These are phyloP conservation scores for Ramicandelaber brevisporus DNA, from an alignment of 192 early-diverging fungal species.

Conservation along the genomic window DNA sequence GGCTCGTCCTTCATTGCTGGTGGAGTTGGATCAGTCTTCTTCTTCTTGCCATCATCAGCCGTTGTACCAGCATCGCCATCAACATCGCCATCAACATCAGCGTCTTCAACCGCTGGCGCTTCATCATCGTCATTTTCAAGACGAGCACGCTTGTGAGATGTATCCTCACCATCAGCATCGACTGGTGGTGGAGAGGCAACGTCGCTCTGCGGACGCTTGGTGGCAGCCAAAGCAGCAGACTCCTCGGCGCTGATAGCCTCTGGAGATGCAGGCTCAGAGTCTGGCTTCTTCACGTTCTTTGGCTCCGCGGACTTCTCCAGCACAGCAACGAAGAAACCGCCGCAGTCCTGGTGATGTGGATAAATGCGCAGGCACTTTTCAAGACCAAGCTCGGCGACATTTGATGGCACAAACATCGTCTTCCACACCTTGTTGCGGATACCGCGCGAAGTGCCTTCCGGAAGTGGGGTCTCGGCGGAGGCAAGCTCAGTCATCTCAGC, in stretches of 20 bases:
- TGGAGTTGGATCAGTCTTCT: slow-evolving; percentile 1
- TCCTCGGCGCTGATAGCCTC: not conserved
- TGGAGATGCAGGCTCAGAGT: slow-evolving; percentile 1
- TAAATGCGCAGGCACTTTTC: slow-evolving; percentile 72
- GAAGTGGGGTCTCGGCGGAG: slow-evolving; percentile 11
- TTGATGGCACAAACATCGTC: slow-evolving; percentile 18
- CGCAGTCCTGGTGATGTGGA: slow-evolving; percentile 85
- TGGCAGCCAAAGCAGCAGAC: not conserved
- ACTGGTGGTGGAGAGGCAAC: slow-evolving; percentile 3
- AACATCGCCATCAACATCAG: slow-evolving; percentile 1
- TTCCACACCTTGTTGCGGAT: too few species aligned
- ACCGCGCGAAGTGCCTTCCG: slow-evolving; percentile 8
- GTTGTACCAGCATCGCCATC: not conserved
- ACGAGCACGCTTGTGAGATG: slow-evolving; percentile 1
- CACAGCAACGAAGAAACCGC: slow-evolving; percentile 96
- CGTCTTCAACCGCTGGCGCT: slow-evolving; percentile 1
- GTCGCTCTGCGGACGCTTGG: slow-evolving; percentile 6
- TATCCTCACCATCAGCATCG: slow-evolving; percentile 1
- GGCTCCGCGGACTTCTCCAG: slow-evolving; percentile 52
- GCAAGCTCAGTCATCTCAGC: slow-evolving; percentile 22
- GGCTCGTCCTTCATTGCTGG: slow-evolving; percentile 47
- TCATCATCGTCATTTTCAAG: slow-evolving; percentile 1
- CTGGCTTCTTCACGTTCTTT: slow-evolving; percentile 2
- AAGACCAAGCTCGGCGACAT: slow-evolving; percentile 28
- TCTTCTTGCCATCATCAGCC: slow-evolving; percentile 5